These are phyloP conservation scores for Gyromitra esculenta DNA, from an alignment of 2,329 filamentous ascomycete species.

Conservation along the genomic window DNA sequence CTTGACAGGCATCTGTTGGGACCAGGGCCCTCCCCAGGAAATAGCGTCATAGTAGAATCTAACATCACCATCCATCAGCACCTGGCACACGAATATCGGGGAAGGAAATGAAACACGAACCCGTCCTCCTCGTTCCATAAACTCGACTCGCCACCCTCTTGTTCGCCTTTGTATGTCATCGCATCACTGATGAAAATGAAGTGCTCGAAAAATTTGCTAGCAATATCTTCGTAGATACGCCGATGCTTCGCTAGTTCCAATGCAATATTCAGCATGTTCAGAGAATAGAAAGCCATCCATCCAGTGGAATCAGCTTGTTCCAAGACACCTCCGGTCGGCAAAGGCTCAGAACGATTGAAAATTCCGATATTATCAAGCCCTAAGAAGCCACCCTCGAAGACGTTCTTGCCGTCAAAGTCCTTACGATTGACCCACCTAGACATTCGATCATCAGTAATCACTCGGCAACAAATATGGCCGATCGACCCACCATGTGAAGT, in stretches of 20 bases:
- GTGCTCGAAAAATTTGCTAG: slow-evolving; percentile 98
- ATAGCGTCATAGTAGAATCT: slow-evolving; percentile 98
- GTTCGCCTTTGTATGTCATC: slow-evolving; percentile 83
- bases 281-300: slow-evolving; percentile 98
- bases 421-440: slow-evolving; percentile 85
- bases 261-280: slow-evolving; percentile 96
- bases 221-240: slow-evolving; percentile 93
- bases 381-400: slow-evolving; percentile 95
- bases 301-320: slow-evolving; percentile 98
- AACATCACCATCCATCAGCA: slow-evolving; percentile 20
- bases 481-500: slow-evolving; percentile 84
- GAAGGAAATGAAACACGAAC: slow-evolving; percentile 55
- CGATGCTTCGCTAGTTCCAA: slow-evolving; percentile 95
- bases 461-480: slow-evolving; percentile 11
- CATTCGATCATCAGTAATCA: slow-evolving; percentile 43
- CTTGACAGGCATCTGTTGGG: slow-evolving; percentile 88
- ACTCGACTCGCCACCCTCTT: slow-evolving; percentile 73
- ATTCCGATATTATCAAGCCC: slow-evolving; percentile 96
- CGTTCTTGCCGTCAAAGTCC: slow-evolving; percentile 91
- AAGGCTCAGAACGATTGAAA: slow-evolving; percentile 94
- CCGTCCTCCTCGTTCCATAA: slow-evolving; percentile 95
- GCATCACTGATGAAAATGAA: slow-evolving; percentile 98
- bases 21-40: slow-evolving; percentile 92
- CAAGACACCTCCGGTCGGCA: slow-evolving; percentile 90
- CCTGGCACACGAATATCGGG: not conserved